Evolutionary conservation across 2,329 filamentous ascomycete genomes (phyloP).

Genomic region (Coleophoma cylindrospora): DNA sequence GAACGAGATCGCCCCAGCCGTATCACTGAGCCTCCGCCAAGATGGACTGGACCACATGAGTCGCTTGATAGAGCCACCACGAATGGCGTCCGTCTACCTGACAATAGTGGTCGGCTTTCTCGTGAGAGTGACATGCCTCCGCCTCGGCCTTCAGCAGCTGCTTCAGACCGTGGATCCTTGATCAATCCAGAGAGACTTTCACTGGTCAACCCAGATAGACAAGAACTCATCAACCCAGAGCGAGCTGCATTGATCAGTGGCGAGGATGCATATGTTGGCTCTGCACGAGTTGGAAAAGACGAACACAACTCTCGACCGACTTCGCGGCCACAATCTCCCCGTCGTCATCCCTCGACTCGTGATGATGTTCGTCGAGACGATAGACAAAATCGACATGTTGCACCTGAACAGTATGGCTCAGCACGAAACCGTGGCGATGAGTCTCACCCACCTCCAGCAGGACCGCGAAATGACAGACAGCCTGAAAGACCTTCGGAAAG

Average conservation of each 20-base stretch:
- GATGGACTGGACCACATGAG: conserved; percentile 24
- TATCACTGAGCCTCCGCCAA: conserved; percentile 17
- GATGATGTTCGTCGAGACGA: conserved; percentile 30
- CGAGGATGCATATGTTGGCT: conserved; percentile 17
- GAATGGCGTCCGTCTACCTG: conserved; percentile 15
- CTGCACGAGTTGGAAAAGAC: conserved; percentile 24
- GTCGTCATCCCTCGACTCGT: conserved; percentile 33
- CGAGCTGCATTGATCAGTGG: conserved; percentile 25
- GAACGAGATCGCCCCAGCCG: conserved; percentile 21
- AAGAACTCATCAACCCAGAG: conserved; percentile 27
- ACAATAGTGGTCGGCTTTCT: conserved; percentile 20
- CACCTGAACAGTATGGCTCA: conserved; percentile 12
- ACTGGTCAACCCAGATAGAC: conserved; percentile 19
- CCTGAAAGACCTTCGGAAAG: conserved; percentile 42
- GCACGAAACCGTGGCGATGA: conserved; percentile 20
- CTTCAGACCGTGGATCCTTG: conserved; percentile 17
- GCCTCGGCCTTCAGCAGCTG: conserved; percentile 14
- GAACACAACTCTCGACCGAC: conserved; percentile 19
- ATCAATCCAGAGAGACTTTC: conserved; percentile 17
- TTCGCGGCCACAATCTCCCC: conserved; percentile 44
- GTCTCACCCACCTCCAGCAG: conserved; percentile 21
- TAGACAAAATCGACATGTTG: conserved; percentile 12
- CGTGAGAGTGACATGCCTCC: conserved; percentile 24
- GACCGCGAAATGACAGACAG: conserved; percentile 32
- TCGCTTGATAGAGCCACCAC: conserved; percentile 17